These are phyloP conservation scores for Diaporthe destruens DNA, from an alignment of 2,329 filamentous ascomycete genomes.

Conservation along the genomic window DNA sequence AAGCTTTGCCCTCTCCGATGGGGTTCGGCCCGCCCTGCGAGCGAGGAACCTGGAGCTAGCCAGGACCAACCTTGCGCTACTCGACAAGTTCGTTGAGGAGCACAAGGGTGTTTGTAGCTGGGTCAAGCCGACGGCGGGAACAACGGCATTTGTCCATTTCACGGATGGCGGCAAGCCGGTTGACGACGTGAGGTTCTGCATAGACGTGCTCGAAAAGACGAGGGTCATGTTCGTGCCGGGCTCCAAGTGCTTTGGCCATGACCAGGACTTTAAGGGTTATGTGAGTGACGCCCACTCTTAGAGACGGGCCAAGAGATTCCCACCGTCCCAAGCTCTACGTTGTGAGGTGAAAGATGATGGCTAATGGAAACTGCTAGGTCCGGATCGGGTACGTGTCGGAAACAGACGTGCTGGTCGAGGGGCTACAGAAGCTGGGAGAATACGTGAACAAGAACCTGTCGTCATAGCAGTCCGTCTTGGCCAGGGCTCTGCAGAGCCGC, in stretches of 20 bases:
- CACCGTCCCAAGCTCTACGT: not conserved
- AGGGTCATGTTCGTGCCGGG: constrained; percentile 83
- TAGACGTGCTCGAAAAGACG: constrained; percentile 74
- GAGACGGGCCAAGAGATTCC: not conserved
- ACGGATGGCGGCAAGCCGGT: constrained; percentile 69
- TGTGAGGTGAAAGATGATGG: not conserved
- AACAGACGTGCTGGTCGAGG: constrained; percentile 76
- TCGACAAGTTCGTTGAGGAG: constrained; percentile 76
- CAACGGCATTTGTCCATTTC: constrained; percentile 83
- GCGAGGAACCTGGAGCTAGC: constrained; percentile 74
- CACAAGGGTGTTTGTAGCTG: constrained; percentile 75
- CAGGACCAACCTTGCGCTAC: constrained; percentile 72
- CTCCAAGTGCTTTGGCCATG: constrained; percentile 77
- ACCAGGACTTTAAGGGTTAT: constrained; percentile 77
- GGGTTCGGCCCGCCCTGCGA: constrained; percentile 53
- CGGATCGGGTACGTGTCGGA: constrained; percentile 82
- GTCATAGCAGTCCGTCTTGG: constrained; percentile 3
- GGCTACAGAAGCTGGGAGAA: constrained; percentile 63
- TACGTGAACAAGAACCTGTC: constrained; percentile 55
- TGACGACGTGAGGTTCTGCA: constrained; percentile 79
- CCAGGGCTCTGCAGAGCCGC: not conserved
- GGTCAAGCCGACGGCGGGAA: constrained; percentile 82
- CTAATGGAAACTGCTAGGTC: not conserved
- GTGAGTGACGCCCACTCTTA: constrained; percentile 55
- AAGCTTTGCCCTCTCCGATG: constrained; percentile 74